Base-by-base conservation (phyloP, 78 protist species). In the Paratrimastix pyriformis region DNA sequence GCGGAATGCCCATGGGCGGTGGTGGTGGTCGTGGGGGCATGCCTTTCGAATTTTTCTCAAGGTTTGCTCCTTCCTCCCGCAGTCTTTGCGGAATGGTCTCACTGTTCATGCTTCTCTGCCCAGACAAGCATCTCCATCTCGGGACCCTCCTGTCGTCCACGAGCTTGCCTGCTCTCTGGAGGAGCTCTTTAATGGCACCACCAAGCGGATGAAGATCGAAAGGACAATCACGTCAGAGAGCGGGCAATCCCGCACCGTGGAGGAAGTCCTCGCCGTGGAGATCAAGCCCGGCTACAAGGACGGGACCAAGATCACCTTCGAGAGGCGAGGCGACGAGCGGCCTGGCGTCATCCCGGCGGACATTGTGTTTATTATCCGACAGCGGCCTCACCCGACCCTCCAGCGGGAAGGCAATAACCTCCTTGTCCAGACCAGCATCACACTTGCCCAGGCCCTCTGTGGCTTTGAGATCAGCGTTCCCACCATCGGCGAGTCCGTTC, bases 171-270 rank as follows among this genome's bases (percentile, higher is more conserved):
- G 4, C 7, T 11, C 81, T 3, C 76, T 77, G 26, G 81, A 77
- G 21, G 77, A 77, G 24, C 54, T 77, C 24, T 77, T 73, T 26
- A 74, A 3, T 13, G 78, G 75, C 3, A 26, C 43, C 46, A 66
- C 75, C 29, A 77, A 77, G 75, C 76, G 11, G 45, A 46, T 77
- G 43, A 77, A 43, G 39, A 68, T 77, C 30, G 9, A 5, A 5
- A 5, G 71, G n/a, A 8, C 13, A 9, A 66, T 77, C 33, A 3
- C 44, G 33, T 11, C 4, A 3, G 45, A 15, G 29, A 9, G 68
- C 30, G 81, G 81, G 11, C 46, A n/a, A 18, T 3, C 68, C 39
- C 42, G 39, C 37, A 6, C 3, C 26, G 77, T 73, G 50, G 21
- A 68, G 35, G 74, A 3, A 4, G 37, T 72, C 48, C 46, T 77